phyloP scores from a whole-genome alignment of 306 rosid genomes.

The Vigna mungo region DNA sequence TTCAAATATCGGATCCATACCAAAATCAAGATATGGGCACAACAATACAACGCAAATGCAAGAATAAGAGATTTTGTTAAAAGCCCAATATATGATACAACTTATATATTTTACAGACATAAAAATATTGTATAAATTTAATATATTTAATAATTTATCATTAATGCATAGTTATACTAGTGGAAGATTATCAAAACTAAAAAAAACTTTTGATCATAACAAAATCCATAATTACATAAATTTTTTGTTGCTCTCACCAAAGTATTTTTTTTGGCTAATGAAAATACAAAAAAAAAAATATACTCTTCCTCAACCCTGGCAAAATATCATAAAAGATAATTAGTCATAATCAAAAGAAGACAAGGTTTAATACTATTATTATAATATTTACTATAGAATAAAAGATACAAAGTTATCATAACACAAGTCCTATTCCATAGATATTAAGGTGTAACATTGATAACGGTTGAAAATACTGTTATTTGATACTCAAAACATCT shows the following conservation, averaged over 20 bases:
- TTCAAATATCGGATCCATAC: not conserved
- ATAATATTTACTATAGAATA: not conserved
- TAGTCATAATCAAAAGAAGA: not conserved
- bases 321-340: not conserved
- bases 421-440: not conserved
- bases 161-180: not conserved
- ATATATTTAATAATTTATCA: not conserved
- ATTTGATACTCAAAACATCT: no score
- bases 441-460: no score
- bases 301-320: not conserved
- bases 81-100: not conserved
- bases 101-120: not conserved
- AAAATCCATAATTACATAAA: not conserved
- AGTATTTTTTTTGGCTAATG: no score
- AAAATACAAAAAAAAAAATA: not conserved
- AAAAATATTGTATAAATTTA: not conserved
- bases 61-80: not conserved
- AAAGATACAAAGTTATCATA: not conserved
- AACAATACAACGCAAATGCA: no score
- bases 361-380: not conserved
- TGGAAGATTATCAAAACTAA: not conserved
- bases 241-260: not conserved
- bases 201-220: not conserved
- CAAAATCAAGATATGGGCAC: no score
- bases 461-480: no score